Conservation (phyloP, 2,329 filamentous ascomycete species). For the Aureobasidium vineae region DNA sequence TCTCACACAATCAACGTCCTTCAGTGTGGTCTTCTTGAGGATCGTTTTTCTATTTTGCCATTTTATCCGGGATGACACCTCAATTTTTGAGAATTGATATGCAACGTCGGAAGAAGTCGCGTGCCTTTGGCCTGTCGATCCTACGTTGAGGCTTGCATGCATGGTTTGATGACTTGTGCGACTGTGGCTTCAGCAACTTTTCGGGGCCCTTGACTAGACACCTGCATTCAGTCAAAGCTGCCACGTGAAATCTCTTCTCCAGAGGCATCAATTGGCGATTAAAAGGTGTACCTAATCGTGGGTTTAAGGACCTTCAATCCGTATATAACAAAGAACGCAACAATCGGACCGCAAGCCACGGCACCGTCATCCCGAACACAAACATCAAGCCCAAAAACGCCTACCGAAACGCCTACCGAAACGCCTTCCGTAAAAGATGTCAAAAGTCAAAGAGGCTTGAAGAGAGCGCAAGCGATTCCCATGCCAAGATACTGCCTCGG, state of each 20-base stretch:
- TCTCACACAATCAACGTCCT: not conserved
- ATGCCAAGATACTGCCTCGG: slow-evolving; percentile 15
- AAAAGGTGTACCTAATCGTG: not conserved
- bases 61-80: slow-evolving; percentile 20
- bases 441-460: not conserved
- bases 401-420: slow-evolving; percentile 10
- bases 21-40: too few species aligned
- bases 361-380: not conserved
- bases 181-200: too few species aligned
- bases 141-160: not conserved
- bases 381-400: not conserved
- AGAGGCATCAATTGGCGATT: not conserved
- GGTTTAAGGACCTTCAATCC: not conserved
- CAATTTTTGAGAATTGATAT: not conserved
- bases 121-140: slow-evolving; percentile 15
- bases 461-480: not conserved
- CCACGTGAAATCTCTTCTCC: not conserved
- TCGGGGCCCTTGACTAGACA: too few species aligned
- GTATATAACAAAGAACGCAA: not conserved
- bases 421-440: not conserved
- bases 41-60: not conserved
- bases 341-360: not conserved
- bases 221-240: too few species aligned
- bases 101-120: slow-evolving; percentile 20
- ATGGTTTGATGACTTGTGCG: not conserved